Conservation (phyloP, 345 rosid species). For the Euphorbia pulcherrima region DNA sequence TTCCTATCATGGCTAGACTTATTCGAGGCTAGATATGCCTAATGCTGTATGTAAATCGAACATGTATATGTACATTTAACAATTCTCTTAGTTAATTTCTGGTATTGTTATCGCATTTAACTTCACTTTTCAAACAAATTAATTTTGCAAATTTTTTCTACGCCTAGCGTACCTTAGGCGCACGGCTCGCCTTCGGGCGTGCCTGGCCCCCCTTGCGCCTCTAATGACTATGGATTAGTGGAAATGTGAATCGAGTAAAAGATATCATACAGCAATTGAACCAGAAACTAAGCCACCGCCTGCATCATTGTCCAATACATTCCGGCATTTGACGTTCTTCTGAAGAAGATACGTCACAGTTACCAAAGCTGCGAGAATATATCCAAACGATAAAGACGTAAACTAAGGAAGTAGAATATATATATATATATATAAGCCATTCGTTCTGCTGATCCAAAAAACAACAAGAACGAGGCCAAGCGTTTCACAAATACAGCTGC, state of each 20-base stretch:
- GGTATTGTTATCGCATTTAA: too few species aligned
- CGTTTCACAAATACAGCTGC: constrained; percentile 96
- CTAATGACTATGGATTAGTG: neutral
- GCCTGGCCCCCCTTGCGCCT: too few species aligned
- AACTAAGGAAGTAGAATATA: neutral
- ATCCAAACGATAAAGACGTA: neutral
- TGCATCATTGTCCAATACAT: constrained; percentile 89
- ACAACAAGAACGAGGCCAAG: constrained; percentile 74
- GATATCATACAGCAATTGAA: constrained; percentile 61
- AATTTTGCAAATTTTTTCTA: too few species aligned
- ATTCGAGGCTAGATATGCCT: too few species aligned
- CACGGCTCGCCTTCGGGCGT: too few species aligned
- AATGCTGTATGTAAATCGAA: too few species aligned
- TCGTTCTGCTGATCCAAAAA: constrained; percentile 80
- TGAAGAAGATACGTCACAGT: constrained; percentile 76
- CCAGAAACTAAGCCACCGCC: constrained; percentile 98
- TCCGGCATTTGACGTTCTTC: constrained; percentile 80
- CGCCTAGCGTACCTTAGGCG: too few species aligned
- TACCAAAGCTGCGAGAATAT: constrained; percentile 62
- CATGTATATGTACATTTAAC: too few species aligned
- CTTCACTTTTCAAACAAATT: too few species aligned
- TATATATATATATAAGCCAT: constrained; percentile 61
- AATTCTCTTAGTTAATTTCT: too few species aligned
- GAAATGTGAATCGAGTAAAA: neutral
- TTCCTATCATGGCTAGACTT: too few species aligned